Evolutionary conservation across 768 basidiomycete genomes (phyloP), one percentile per base, ranked within the genome.

Genomic region (Hemileccinum rubropunctum): DNA sequence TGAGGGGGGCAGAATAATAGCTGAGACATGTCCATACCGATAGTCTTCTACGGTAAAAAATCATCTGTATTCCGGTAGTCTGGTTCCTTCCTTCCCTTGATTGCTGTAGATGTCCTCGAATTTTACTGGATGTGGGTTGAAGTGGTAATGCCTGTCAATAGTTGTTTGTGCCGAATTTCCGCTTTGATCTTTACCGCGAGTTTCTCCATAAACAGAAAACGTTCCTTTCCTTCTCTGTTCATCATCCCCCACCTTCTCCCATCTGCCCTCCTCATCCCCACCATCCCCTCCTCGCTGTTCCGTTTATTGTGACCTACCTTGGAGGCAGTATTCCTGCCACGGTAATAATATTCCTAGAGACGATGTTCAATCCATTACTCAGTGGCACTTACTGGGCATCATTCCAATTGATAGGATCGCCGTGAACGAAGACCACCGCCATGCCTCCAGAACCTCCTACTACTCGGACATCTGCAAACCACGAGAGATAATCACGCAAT

Each of bases 141-240:
- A 34, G 42, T 1, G 33, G 11, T 18, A 12, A 21, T 44, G 35
- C 20, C 36, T 10, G 20, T 30, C 17, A 12, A 18, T 44, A 27
- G n/a, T 54, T 54, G 45, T 49, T 62, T 56, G 47, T 43, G 18
- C 45, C 17, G 11, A n/a, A 13, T 15, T 20, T 44, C 27, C 11
- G 47, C 52, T 51, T 59, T 56, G 52, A 55, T 35, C 44, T 33
- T 59, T n/a, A 40, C 39, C 35, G 10, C 11, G 34, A 51, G 36
- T 26, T 14, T 43, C 47, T 18, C 47, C 51, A 53, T 20, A 60
- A 63, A 54, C 37, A 50, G 30, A 48, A 59, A 44, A 28, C 37
- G 3, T 48, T 42, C 40, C 18, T 28, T 44, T 17, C 40, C 15
- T n/a, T 44, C 35, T 26, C 13, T 42, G 18, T 6, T 6, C 18